phyloP scores from a whole-genome alignment of 257 asterid species.

The Agastache rugosa region DNA sequence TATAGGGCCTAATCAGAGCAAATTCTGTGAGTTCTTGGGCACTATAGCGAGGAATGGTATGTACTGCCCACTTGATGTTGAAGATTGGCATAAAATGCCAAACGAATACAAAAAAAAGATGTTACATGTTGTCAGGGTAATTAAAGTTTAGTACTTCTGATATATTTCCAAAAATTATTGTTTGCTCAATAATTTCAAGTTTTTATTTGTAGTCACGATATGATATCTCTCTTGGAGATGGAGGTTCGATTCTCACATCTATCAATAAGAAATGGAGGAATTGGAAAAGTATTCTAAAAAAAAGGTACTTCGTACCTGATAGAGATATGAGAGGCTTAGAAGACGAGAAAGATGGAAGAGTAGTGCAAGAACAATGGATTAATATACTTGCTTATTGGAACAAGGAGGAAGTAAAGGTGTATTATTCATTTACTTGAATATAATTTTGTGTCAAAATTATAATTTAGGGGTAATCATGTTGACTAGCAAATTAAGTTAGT shows the following conservation, averaged over 20 bases:
- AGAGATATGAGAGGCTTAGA: not conserved
- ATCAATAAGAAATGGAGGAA: constrained; percentile 18
- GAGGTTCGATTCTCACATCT: constrained; percentile 15
- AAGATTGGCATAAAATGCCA: constrained; percentile 29
- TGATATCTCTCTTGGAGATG: constrained; percentile 11
- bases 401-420: constrained; percentile 13
- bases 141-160: not conserved
- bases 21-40: not conserved
- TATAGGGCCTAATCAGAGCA: not conserved
- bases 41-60: constrained; percentile 14
- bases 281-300: constrained; percentile 8
- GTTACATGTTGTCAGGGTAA: constrained; percentile 13
- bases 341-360: not conserved
- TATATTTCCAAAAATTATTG: not conserved
- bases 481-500: too few relatives aligned
- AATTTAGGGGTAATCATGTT: too few relatives aligned
- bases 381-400: constrained; percentile 22
- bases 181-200: not conserved
- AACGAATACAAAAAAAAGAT: not conserved
- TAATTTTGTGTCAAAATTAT: not conserved
- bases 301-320: not conserved
- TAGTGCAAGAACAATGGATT: constrained; percentile 15
- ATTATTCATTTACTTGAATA: not conserved
- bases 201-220: not conserved
- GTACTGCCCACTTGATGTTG: constrained; percentile 19